Evolutionary conservation across 1,139 yeast species (phyloP), one percentile per base, ranked within the genome.

Genomic region (Protomyces arabidopsidicola): DNA sequence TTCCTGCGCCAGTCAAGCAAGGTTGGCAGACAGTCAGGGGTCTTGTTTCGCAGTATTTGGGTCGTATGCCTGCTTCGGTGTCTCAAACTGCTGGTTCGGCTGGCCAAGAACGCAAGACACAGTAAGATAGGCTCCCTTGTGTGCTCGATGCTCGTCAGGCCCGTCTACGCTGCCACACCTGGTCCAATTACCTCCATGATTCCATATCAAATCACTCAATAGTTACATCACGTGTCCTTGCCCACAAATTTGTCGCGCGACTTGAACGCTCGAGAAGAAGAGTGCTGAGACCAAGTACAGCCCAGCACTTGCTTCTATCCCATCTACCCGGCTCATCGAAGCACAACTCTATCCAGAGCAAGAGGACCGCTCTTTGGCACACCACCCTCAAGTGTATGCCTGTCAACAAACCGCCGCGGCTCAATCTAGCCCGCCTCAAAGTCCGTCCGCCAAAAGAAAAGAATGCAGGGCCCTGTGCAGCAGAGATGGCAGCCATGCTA

Each of bases 401-500:
- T n/a, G 45, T 63, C 22, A 39, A 57, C 39, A 55, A 54, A 18
- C 63, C 65, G 9, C 62, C 63, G 53, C 57, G 61, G 45, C 60
- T 57, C 56, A 58, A 58, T n/a, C 54, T 63, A 5, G 34, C 50
- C 14, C 55, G 56, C 16, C 58, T 63, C 27, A 57, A 60, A 31
- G 65, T 63, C 42, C 58, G 65, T 3, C 65, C 65, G 36, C 42
- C 57, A 31, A 63, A 57, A 27, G 62, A 56, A 36, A 63, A 53
- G 58, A 53, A 53, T 14, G 53, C 65, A 12, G 65, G 61, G 20
- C 65, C 67, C 2, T 65, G 67, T 54, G 60, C 63, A 10, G 60
- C 65, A n/a, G 65, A 65, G 34, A 65, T 65, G 67, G 63, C 65
- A 9, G 67, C 67, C 35, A 58, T 65, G 60, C 45, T 65, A 42